These are phyloP conservation scores for Eimeria necatrix DNA, from an alignment of 169 alveolate genomes.

Conservation along the genomic window DNA sequence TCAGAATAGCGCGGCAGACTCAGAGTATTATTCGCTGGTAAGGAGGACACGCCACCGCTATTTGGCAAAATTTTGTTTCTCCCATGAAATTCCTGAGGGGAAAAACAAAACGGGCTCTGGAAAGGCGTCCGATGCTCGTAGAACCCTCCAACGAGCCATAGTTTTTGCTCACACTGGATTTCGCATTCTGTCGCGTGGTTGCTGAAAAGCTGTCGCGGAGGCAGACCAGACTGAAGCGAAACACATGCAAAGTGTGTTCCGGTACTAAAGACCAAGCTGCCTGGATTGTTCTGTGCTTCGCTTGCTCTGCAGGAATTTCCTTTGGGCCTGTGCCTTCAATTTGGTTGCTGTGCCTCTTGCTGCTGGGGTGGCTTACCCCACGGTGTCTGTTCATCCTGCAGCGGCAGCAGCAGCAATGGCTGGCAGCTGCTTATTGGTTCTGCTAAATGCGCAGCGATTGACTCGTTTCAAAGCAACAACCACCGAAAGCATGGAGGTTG, in stretches of 20 bases:
- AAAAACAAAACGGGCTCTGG: no score
- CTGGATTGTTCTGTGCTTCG: background rate
- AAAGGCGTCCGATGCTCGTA: no score
- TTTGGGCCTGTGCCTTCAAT: constrained; percentile 83
- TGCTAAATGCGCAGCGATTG: constrained; percentile 61
- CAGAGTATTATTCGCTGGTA: constrained; percentile 56
- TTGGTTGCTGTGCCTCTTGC: constrained; percentile 82
- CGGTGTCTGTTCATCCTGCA: constrained; percentile 68
- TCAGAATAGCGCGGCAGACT: constrained; percentile 39
- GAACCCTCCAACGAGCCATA: background rate
- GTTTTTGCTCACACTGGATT: no score
- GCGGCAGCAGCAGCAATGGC: constrained; percentile 76
- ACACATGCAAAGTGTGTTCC: no score
- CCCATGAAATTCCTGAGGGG: no score
- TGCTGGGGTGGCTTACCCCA: constrained; percentile 84
- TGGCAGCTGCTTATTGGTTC: constrained; percentile 66
- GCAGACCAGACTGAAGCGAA: no score
- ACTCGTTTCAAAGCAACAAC: constrained; percentile 44
- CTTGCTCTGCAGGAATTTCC: constrained; percentile 63
- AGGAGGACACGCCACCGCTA: background rate
- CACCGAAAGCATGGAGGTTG: background rate
- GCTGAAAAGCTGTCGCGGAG: no score
- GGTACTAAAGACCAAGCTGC: no score
- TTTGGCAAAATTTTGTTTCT: no score
- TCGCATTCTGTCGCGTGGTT: no score